Evolutionary conservation across 345 rosid genomes (phyloP).

Genomic region (Zanthoxylum bungeanum): DNA sequence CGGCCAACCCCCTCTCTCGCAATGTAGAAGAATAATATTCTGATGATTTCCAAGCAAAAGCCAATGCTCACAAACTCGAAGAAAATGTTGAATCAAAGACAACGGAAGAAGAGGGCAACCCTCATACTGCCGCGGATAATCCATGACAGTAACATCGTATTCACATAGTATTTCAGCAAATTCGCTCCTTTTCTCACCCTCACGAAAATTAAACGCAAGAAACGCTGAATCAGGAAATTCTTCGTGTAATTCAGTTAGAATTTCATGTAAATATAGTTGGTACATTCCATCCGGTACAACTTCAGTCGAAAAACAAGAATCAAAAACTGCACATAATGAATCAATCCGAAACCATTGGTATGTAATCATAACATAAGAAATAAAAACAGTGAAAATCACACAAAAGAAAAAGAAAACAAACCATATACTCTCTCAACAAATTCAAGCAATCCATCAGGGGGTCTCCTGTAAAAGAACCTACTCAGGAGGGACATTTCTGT

Average conservation of each 20-base stretch:
- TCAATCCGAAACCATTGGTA: not conserved
- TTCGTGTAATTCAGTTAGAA: constrained; percentile 71
- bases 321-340: constrained; percentile 61
- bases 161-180: constrained; percentile 68
- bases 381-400: not conserved
- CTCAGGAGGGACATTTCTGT: constrained; percentile 73
- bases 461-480: constrained; percentile 86
- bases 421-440: constrained; percentile 96
- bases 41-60: constrained; percentile 68
- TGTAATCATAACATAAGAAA: not conserved
- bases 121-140: constrained; percentile 92
- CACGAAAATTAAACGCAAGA: constrained; percentile 84
- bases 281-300: constrained; percentile 68
- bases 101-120: constrained; percentile 90
- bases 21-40: constrained; percentile 78
- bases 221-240: constrained; percentile 79
- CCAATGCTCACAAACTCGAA: constrained; percentile 86
- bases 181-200: constrained; percentile 75
- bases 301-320: constrained; percentile 93
- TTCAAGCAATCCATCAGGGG: constrained; percentile 97
- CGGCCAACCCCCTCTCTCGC: constrained; percentile 99
- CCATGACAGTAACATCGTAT: constrained; percentile 82
- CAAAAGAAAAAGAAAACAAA: constrained; percentile 23
- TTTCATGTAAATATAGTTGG: constrained; percentile 66
- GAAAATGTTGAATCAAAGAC: constrained; percentile 87